Percentiles rank a stretch among this genome's conserved stretches.
Evolutionary conservation across 306 rosid species (phyloP).

Genomic region (Canavalia gladiata): DNA sequence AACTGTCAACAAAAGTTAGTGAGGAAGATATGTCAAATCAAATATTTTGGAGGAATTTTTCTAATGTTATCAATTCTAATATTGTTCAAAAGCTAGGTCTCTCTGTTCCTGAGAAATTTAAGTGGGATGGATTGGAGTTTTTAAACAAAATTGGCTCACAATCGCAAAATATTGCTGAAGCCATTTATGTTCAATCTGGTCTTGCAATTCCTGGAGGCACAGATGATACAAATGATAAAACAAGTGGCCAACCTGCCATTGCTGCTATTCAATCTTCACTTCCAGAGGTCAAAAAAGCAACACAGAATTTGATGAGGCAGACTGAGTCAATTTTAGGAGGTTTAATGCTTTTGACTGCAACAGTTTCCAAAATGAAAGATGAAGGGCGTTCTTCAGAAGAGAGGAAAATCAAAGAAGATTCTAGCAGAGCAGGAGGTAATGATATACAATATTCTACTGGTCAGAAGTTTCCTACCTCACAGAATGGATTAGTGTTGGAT

Average conservation of each 20-base stretch:
- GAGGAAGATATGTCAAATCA: constrained; percentile 64
- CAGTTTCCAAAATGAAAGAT: constrained; percentile 76
- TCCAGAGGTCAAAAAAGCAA: constrained; percentile 83
- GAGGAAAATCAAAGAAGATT: constrained; percentile 54
- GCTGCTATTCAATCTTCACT: constrained; percentile 69
- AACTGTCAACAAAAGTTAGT: constrained; percentile 47
- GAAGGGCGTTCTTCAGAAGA: constrained; percentile 59
- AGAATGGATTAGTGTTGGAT: constrained; percentile 58
- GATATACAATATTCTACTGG: constrained; percentile 42
- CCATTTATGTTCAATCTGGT: constrained; percentile 80
- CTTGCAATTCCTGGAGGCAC: constrained; percentile 77
- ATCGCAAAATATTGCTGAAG: constrained; percentile 78
- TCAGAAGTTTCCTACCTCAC: constrained; percentile 56
- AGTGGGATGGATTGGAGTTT: constrained; percentile 93
- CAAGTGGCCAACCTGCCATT: constrained; percentile 57
- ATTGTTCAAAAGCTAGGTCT: constrained; percentile 83
- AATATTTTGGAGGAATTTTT: constrained; percentile 81
- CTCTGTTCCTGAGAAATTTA: constrained; percentile 74
- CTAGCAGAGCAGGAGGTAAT: constrained; percentile 51
- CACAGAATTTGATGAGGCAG: constrained; percentile 77
- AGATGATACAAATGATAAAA: constrained; percentile 54
- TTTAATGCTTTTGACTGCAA: constrained; percentile 86
- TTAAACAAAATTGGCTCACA: constrained; percentile 80
- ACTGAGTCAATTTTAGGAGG: constrained; percentile 94
- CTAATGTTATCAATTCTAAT: constrained; percentile 72